Evolutionary conservation across 768 basidiomycete species (phyloP), one percentile per base, ranked within the genome.

Genomic region (Cystofilobasidium macerans): DNA sequence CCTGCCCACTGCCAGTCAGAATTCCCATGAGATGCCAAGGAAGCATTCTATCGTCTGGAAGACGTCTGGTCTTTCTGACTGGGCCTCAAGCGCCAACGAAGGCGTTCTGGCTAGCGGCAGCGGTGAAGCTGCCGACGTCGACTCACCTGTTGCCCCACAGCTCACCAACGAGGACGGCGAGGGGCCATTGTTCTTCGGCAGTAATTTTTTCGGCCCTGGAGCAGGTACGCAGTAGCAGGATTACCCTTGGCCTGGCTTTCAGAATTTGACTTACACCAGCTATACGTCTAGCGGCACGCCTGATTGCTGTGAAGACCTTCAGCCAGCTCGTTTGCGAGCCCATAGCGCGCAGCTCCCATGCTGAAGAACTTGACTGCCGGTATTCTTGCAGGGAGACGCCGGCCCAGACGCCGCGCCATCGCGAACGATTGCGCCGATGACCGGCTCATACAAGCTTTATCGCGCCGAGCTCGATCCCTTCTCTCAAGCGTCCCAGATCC

Each of bases 401-500:
- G 40, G 32, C 33, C 33, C 36, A n/a, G 35, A 36, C 32, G 14
- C 36, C n/a, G 26, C 22, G 35, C 40, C 57, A 22, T 58, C 38
- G 28, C 18, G 18, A 22, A 24, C 57, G 16, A 24, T 32, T 38
- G 12, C 36, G 58, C 40, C 20, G 24, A 43, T 40, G 24, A 28
- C 38, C 42, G 42, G 42, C 40, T 14, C 40, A 36, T 30, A 28
- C 42, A 42, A 18, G 42, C 5, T 3, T 4, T 42, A 42, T 14
- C 5, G 42, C 4, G 16, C 1, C 5, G 36, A n/a, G 35, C 57
- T 40, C 57, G 69, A 69, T 42, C 65, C 63, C 26, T 69, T 65
- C 62, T 56, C 58, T 14, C 64, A 67, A 14, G 59, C 57, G 24
- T 62, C 67, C 0, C 66, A 70, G 51, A 42, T 69, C 8, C 57